A percentile compares a stretch with the other conserved stretches of the same genome.
Evolutionary conservation across 345 rosid genomes (phyloP).

Genomic region (Linum usitatissimum): DNA sequence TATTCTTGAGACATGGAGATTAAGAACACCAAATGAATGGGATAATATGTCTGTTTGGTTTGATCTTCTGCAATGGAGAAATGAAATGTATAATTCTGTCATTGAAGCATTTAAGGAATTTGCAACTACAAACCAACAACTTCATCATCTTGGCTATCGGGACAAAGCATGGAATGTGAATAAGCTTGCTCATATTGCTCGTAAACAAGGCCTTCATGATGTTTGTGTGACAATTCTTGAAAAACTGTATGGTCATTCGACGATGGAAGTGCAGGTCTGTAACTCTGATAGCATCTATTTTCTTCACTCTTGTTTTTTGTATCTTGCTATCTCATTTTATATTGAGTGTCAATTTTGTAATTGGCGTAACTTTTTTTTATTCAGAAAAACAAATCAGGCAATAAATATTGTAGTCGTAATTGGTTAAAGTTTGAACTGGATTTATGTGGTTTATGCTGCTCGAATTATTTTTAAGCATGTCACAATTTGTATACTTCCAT

Average conservation of each 20-base stretch:
- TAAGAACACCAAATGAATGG: constrained; percentile 96
- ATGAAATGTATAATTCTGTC: constrained; percentile 88
- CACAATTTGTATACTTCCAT: no score
- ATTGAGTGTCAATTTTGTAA: neutral
- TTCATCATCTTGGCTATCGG: constrained; percentile 93
- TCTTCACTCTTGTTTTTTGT: neutral
- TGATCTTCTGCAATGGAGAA: constrained; percentile 97
- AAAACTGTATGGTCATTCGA: constrained; percentile 95
- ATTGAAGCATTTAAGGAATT: constrained; percentile 94
- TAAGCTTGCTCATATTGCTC: constrained; percentile 92
- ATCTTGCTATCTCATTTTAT: neutral
- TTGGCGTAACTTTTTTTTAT: no score
- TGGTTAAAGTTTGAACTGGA: neutral
- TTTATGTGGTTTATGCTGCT: no score
- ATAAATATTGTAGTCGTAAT: no score
- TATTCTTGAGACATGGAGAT: constrained; percentile 96
- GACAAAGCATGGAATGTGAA: constrained; percentile 99
- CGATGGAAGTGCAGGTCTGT: constrained; percentile 96
- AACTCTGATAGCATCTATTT: neutral
- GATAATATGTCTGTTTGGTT: constrained; percentile 95
- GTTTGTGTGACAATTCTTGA: constrained; percentile 87
- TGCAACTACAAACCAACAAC: constrained; percentile 56
- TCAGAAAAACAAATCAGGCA: no score
- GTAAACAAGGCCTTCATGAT: constrained; percentile 93
- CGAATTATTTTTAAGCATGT: no score